Evolutionary conservation across 192 early-diverging fungal genomes (phyloP).

Genomic region (Coemansia sp.): DNA sequence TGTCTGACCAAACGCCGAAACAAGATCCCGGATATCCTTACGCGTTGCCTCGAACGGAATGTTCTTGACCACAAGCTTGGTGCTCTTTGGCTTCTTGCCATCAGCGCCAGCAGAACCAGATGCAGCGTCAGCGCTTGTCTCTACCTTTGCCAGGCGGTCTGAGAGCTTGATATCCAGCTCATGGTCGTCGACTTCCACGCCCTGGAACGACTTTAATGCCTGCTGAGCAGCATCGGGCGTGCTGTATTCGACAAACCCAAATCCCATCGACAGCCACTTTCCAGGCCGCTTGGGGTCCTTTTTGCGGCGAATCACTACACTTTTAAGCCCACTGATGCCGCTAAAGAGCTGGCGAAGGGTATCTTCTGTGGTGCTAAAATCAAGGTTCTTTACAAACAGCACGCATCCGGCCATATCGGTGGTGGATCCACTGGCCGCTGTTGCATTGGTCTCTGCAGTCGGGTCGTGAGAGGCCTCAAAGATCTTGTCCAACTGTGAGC

Average conservation of each 20-base stretch:
- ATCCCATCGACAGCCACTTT: constrained; percentile 86
- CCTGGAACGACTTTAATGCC: constrained; percentile 87
- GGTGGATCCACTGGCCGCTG: constrained; percentile 40
- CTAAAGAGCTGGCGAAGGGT: constrained; percentile 72
- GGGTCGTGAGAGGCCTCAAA: constrained; percentile 55
- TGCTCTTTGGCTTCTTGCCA: constrained; percentile 66
- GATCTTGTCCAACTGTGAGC: constrained; percentile 39
- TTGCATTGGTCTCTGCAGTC: constrained; percentile 29
- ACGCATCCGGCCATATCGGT: constrained; percentile 65
- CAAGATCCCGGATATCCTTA: constrained; percentile 88
- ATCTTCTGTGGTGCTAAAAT: constrained; percentile 85
- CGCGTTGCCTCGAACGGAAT: constrained; percentile 96
- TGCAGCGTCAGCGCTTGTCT: constrained; percentile 11
- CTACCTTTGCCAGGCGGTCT: constrained; percentile 57
- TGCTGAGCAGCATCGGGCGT: constrained; percentile 75
- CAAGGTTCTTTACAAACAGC: constrained; percentile 96
- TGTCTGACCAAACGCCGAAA: constrained; percentile 90
- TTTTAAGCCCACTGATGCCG: constrained; percentile 74
- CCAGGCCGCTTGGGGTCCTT: constrained; percentile 81
- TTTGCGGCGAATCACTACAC: constrained; percentile 81
- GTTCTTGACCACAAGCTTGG: constrained; percentile 91
- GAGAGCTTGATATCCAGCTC: constrained; percentile 91
- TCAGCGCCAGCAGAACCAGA: constrained; percentile 27
- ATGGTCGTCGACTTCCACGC: constrained; percentile 83
- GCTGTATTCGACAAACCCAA: constrained; percentile 95